Evolutionary conservation across 2,329 filamentous ascomycete species (phyloP).

Genomic region (Pseudogymnoascus sp.): DNA sequence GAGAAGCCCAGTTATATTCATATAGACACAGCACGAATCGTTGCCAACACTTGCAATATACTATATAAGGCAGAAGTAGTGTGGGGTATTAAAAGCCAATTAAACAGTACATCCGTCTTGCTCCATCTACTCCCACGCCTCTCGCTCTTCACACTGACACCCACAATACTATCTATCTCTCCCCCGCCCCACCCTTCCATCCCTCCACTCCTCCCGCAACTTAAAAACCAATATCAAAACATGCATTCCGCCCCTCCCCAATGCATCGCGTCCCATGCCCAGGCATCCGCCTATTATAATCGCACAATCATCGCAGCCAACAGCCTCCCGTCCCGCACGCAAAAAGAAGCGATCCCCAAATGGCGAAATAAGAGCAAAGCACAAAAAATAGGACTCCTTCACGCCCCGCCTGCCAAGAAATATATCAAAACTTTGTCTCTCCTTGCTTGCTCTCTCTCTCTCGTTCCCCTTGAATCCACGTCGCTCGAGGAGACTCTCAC

Average conservation of each 20-base stretch:
- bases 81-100: slow-evolving; percentile 8
- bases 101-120: slow-evolving; percentile 8
- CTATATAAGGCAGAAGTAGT: slow-evolving; percentile 8
- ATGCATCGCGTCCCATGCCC: slow-evolving; percentile 8
- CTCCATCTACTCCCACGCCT: background rate
- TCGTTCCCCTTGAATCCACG: background rate
- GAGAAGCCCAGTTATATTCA: background rate
- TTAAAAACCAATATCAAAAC: slow-evolving; percentile 2
- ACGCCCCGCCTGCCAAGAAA: slow-evolving; percentile 9
- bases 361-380: slow-evolving; percentile 5
- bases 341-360: slow-evolving; percentile 1
- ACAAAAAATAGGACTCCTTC: slow-evolving; percentile 8
- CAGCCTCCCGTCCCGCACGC: background rate
- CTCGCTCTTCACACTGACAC: background rate
- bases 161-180: background rate
- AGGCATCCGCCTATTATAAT: slow-evolving; percentile 7
- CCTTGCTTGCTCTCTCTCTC: slow-evolving; percentile 6
- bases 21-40: background rate
- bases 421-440: slow-evolving; percentile 8
- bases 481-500: slow-evolving; percentile 7
- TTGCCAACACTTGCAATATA: slow-evolving; percentile 6
- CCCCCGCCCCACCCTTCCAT: background rate
- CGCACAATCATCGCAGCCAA: background rate
- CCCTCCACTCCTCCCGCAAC: background rate
- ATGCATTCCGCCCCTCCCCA: slow-evolving; percentile 5